Evolutionary conservation across 176 grass and related monocot species (phyloP), one percentile per base, ranked within the genome.

Genomic region (Metroxylon sagu): DNA sequence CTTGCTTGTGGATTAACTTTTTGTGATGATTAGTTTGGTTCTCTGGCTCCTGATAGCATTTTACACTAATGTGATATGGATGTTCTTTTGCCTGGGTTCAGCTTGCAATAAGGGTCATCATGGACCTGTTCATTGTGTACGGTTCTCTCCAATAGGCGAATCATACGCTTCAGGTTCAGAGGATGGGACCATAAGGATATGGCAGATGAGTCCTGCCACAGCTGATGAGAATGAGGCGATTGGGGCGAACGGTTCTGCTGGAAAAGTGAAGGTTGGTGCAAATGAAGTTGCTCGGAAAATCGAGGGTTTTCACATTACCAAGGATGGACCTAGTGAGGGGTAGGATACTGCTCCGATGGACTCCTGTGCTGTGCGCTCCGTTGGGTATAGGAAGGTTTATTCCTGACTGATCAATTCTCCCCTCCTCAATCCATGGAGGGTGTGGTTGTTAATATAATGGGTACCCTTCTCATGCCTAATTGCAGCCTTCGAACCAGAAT

Each of bases 41-140:
- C 35, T 10, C 8, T 12, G 35, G 35, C 8, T 39, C 35, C 35
- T 12, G 7, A 12, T 39, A 39, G 35, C 35, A 10, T 8, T 39
- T 39, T 12, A 39, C 35, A 1, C 7, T 8, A 39, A 39, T 39
- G 35, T 39, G 35, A 12, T 39, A 39, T 39, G 35, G 35, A 39
- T 39, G 35, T 39, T 39, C 35, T 39, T 39, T 39, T 39, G 35
- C 35, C 35, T 39, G 35, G 8, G 6, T 39, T 39, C 79, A 98
- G 93, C 76, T 18, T 98, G 84, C 78, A 92, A 98, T 74, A 98
- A 98, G 72, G 93, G 93, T 2, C 93, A 98, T 59, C 93, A 98
- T 59, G 93, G 93, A 4, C 93, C 93, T 23, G 88, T 98, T 17
- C 93, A 98, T 62, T 98, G 93, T 27, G 88, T 98, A 54, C 84